Evolutionary conservation across 169 alveolate genomes (phyloP), one percentile per base, ranked within the genome.

Genomic region (Plasmodium knowlesi): DNA sequence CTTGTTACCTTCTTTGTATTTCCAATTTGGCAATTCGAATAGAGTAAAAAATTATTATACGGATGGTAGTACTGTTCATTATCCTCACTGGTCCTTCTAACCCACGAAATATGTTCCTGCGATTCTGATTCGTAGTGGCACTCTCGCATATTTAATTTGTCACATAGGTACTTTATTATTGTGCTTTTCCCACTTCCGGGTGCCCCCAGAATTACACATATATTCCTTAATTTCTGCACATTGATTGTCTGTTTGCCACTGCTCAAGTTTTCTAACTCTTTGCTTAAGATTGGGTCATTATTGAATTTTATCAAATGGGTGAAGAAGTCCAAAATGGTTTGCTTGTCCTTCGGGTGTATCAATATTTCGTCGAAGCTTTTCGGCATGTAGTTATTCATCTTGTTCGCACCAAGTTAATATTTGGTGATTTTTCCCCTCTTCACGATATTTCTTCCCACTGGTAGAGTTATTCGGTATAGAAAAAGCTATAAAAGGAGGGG

Each of bases 101-200:
- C 41, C 41, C 46, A 81, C 32, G 73, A 43, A 8, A 41, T 91
- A 25, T 57, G 54, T n/a, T 91, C 92, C 41, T 81, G 84, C 16
- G 92, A 72, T 37, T 74, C 84, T n/a, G 91, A 8, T 70, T 91
- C 95, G 37, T 91, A 91, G 34, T 80, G 83, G 34, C 85, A 82
- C 57, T 91, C 85, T 82, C 90, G 67, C 41, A 91, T 91, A 50
- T 91, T 91, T 81, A 91, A 91, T 50, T 91, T 91, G 5, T 91
- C 74, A 72, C 95, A 91, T 43, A 91, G 5, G 57, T 91, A 91
- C 74, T 91, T 91, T 81, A 91, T 37, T 72, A 91, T 41, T 2
- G 95, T 82, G 12, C 92, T 81, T 91, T 91, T 91, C 53, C 95
- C 95, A 70, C 95, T 82, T 71, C 95, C 95, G 8, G 91, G 82